These are phyloP conservation scores for Solanum hybrid DNA, from an alignment of 305 asterid species.

Conservation along the genomic window DNA sequence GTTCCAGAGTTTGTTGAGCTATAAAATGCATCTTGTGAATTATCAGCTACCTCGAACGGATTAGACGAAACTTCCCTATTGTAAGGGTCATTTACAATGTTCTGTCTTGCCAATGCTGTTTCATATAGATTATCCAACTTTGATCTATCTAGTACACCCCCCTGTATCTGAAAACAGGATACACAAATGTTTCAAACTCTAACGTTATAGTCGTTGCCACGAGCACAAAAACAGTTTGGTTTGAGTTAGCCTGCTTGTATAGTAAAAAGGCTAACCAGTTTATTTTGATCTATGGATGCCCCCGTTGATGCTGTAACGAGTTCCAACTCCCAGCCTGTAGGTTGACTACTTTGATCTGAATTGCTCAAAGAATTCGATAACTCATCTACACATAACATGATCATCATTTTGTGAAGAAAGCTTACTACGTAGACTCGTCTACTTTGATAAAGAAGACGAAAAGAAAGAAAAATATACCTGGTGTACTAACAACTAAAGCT, in stretches of 20 bases:
- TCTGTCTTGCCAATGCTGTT: conserved; percentile 26
- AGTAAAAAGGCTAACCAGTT: conserved; percentile 19
- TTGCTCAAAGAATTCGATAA: conserved; percentile 9
- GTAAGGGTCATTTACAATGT: conserved; percentile 16
- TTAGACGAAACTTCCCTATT: conserved; percentile 28
- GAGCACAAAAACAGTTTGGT: neutral
- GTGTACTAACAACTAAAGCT: conserved; percentile 18
- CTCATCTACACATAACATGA: conserved; percentile 15
- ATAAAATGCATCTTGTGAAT: conserved; percentile 9
- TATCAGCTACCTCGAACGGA: conserved; percentile 44
- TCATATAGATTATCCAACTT: conserved; percentile 55
- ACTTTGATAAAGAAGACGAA: neutral
- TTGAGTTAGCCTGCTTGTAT: neutral
- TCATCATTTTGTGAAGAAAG: neutral
- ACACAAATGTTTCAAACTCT: neutral
- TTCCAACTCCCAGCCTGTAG: conserved; percentile 59
- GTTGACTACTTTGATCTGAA: conserved; percentile 26
- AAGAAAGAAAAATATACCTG: conserved; percentile 24
- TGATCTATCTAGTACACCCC: conserved; percentile 45
- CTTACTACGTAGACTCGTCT: neutral
- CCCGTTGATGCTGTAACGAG: conserved; percentile 30
- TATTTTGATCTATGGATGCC: conserved; percentile 14
- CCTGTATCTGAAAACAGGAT: conserved; percentile 25
- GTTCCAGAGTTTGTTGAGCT: neutral
- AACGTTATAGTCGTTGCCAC: neutral